phyloP scores from a whole-genome alignment of 352 stramenopile genomes.

The Phytophthora pinifolia region DNA sequence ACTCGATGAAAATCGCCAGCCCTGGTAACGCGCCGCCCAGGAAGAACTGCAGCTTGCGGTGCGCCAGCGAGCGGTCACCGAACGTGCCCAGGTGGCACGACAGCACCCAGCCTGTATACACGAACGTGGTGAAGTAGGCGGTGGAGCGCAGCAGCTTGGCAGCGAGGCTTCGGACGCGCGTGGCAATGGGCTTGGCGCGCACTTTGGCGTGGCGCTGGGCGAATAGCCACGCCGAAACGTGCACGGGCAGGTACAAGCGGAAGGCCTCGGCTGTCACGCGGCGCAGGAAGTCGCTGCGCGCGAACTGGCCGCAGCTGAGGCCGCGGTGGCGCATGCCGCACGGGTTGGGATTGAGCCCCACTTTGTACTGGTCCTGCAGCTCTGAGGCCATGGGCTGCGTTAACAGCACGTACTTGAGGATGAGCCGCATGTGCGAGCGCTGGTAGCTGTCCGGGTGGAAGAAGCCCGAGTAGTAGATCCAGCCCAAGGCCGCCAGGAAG shows the following conservation, averaged over 20 bases:
- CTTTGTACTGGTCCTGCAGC: conserved; percentile 42
- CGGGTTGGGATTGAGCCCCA: conserved; percentile 48
- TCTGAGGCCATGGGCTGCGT: conserved; percentile 29
- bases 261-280: conserved; percentile 41
- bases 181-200: conserved; percentile 32
- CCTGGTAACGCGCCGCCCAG: conserved; percentile 49
- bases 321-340: conserved; percentile 51
- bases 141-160: conserved; percentile 49
- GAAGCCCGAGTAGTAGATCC: conserved; percentile 63
- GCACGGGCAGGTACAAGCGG: conserved; percentile 57
- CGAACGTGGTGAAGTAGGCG: conserved; percentile 53
- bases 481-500: conserved; percentile 54
- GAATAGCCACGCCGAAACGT: conserved; percentile 52
- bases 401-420: conserved; percentile 63
- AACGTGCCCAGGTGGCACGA: conserved; percentile 43
- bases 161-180: conserved; percentile 32
- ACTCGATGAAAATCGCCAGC: conserved; percentile 55
- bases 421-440: conserved; percentile 50
- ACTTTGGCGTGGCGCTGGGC: conserved; percentile 43
- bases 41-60: conserved; percentile 57
- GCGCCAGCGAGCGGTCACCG: conserved; percentile 41
- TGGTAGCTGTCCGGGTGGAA: conserved; percentile 66
- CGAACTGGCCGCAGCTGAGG: conserved; percentile 41
- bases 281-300: conserved; percentile 38
- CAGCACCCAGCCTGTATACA: conserved; percentile 51